phyloP scores from a whole-genome alignment of 2,329 filamentous ascomycete genomes.

The Lasiodiplodia sp. region DNA sequence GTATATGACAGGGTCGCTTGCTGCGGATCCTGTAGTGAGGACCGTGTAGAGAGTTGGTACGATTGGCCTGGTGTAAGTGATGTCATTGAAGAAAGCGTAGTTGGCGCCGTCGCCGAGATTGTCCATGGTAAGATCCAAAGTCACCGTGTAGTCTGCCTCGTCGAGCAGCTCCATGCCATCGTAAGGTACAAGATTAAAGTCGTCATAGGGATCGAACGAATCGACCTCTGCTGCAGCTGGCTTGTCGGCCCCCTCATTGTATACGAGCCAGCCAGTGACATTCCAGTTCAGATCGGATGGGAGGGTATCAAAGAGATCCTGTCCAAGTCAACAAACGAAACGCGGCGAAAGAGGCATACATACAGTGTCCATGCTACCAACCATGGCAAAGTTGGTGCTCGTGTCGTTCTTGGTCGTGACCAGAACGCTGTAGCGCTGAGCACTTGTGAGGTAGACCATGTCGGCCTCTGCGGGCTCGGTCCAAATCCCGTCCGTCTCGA shows the following conservation, averaged over 20 bases:
- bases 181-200: slow-evolving; percentile 72
- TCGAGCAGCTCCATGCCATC: slow-evolving; percentile 69
- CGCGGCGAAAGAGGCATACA: not conserved
- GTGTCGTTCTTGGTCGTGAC: slow-evolving; percentile 66
- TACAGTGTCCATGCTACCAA: slow-evolving; percentile 57
- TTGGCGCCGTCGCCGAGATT: slow-evolving; percentile 71
- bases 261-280: slow-evolving; percentile 63
- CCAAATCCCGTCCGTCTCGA: slow-evolving; percentile 74
- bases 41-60: slow-evolving; percentile 83
- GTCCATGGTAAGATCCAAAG: slow-evolving; percentile 67
- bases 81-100: slow-evolving; percentile 73
- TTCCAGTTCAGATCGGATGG: slow-evolving; percentile 73
- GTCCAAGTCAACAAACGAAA: not conserved
- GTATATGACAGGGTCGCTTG: slow-evolving; percentile 51
- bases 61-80: slow-evolving; percentile 76
- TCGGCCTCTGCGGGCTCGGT: slow-evolving; percentile 66
- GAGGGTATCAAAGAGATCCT: slow-evolving; percentile 68
- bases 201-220: slow-evolving; percentile 73
- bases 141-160: slow-evolving; percentile 68
- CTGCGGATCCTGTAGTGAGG: slow-evolving; percentile 64
- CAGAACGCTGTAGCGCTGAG: slow-evolving; percentile 74
- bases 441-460: slow-evolving; percentile 71
- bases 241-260: slow-evolving; percentile 56
- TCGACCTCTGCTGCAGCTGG: slow-evolving; percentile 63
- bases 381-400: slow-evolving; percentile 66